A percentile compares a stretch with the other conserved stretches of the same genome.
phyloP scores from a whole-genome alignment of 1,284 basidiomycete species.

The Rhodotorula mucilaginosa region DNA sequence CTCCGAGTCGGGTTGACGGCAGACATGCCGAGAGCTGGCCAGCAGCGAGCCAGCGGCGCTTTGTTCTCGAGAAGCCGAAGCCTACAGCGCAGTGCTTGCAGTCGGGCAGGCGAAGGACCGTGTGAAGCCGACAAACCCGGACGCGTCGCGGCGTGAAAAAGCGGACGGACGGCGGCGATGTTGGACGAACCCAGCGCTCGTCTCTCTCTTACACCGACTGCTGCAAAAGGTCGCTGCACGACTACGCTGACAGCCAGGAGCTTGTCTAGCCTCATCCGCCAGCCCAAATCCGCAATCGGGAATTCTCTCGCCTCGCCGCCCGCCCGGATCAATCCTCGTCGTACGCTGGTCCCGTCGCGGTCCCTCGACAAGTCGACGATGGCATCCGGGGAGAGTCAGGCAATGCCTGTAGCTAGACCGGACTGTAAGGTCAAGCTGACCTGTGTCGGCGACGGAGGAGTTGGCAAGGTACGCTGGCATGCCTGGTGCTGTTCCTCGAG shows the following conservation, averaged over 20 bases:
- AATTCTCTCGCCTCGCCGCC: background rate
- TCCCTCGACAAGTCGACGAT: background rate
- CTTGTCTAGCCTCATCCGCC: background rate
- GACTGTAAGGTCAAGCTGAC: constrained; percentile 60
- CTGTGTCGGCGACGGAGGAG: constrained; percentile 78
- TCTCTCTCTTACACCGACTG: no score
- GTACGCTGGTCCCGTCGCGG: no score
- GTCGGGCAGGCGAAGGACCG: background rate
- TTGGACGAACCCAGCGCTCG: no score
- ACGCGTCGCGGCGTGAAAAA: background rate
- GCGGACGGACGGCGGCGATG: background rate
- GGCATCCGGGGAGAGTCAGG: background rate
- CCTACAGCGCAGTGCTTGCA: background rate
- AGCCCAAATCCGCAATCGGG: background rate
- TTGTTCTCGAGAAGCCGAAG: no score
- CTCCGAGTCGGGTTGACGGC: background rate
- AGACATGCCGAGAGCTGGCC: background rate
- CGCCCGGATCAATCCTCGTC: background rate
- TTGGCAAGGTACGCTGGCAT: constrained; percentile 64
- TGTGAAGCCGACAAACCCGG: background rate
- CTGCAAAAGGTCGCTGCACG: background rate
- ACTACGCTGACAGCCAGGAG: background rate
- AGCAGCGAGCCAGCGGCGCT: background rate
- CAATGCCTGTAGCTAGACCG: constrained; percentile 22
- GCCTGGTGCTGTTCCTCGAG: constrained; percentile 1